Conservation (phyloP, 2,329 filamentous ascomycete genomes). For the Aureobasidium sp. region DNA sequence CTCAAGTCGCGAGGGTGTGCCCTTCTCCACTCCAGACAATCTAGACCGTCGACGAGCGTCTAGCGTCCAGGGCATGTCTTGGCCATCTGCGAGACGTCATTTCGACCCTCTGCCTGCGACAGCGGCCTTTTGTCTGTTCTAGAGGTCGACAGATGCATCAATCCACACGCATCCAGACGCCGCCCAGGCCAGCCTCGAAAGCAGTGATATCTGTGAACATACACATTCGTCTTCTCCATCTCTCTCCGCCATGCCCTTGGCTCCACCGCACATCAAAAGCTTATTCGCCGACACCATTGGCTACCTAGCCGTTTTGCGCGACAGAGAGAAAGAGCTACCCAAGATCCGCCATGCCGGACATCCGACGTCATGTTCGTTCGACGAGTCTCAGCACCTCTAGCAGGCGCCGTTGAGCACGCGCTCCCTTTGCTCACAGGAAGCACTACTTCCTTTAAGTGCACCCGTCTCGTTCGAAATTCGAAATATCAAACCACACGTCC, state of each 20-base stretch:
- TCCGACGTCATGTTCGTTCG: conserved; percentile 1
- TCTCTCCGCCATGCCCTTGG: neutral
- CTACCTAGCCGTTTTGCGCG: conserved; percentile 10
- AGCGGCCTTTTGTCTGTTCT: neutral
- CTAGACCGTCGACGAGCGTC: conserved; percentile 2
- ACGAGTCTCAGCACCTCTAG: neutral
- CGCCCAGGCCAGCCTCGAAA: neutral
- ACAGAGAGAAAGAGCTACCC: neutral
- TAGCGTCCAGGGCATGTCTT: neutral
- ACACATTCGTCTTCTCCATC: neutral
- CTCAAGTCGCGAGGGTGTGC: conserved; percentile 10
- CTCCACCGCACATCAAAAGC: conserved; percentile 4
- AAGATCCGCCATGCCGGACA: conserved; percentile 5
- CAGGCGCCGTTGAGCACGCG: neutral
- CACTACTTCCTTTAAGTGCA: neutral
- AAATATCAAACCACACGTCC: neutral
- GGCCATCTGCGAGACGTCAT: neutral
- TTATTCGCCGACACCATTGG: conserved; percentile 1
- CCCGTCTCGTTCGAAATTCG: neutral
- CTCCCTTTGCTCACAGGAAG: neutral
- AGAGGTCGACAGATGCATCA: neutral
- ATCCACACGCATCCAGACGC: neutral
- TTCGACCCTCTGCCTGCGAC: neutral
- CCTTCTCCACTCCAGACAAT: conserved; percentile 9
- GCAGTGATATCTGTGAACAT: neutral